Evolutionary conservation across 1,284 basidiomycete species (phyloP).

Genomic region (Cryptococcus depauperatus): DNA sequence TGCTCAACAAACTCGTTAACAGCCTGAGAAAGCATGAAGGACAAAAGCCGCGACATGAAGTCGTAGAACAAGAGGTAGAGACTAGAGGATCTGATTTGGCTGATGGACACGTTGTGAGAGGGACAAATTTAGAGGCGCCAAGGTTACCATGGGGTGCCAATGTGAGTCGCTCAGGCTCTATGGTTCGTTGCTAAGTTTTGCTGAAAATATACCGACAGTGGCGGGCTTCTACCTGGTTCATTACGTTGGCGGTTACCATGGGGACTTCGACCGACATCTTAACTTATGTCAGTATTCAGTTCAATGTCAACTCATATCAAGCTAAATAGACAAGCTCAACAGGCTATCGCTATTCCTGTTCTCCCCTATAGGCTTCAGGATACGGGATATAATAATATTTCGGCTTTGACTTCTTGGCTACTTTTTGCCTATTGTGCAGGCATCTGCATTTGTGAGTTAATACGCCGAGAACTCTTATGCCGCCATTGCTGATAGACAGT

Average conservation of each 20-base stretch:
- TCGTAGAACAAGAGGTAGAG: not conserved
- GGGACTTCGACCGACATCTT: slow-evolving; percentile 32
- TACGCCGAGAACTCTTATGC: slow-evolving; percentile 1
- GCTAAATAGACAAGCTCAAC: not conserved
- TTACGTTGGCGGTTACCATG: slow-evolving; percentile 30
- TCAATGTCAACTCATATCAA: not conserved
- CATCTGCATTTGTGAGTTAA: slow-evolving; percentile 30
- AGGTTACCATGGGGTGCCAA: slow-evolving; percentile 3
- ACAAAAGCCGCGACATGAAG: not conserved
- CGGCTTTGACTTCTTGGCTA: slow-evolving; percentile 33
- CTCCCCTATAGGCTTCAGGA: slow-evolving; percentile 54
- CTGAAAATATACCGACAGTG: slow-evolving; percentile 12
- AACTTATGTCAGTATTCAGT: slow-evolving; percentile 30
- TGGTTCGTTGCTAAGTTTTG: not conserved
- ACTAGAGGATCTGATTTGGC: not conserved
- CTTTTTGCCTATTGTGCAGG: slow-evolving; percentile 36
- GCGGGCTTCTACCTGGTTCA: slow-evolving; percentile 28
- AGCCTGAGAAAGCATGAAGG: not conserved
- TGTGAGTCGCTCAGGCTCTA: not conserved
- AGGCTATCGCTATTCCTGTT: slow-evolving; percentile 51
- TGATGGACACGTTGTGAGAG: not conserved
- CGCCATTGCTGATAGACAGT: too few relatives aligned
- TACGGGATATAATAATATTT: slow-evolving; percentile 29
- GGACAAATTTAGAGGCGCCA: not conserved
- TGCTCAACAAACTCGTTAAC: slow-evolving; percentile 7